Evolutionary conservation across 352 stramenopile species (phyloP), one percentile per base, ranked within the genome.

Genomic region (Pythium apleroticum): DNA sequence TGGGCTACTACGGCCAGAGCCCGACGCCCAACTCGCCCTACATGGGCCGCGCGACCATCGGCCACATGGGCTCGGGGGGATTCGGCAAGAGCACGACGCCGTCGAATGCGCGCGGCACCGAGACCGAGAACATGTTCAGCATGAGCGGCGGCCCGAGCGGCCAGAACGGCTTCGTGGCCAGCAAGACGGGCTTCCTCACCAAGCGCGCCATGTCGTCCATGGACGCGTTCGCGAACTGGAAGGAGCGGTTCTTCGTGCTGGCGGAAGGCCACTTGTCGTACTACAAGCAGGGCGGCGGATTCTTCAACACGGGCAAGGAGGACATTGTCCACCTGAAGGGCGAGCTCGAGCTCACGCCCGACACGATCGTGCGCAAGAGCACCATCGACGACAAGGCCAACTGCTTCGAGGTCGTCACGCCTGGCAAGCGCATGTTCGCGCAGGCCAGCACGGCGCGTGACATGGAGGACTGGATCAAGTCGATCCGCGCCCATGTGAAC

Each of bases 381-480:
- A 81, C 68, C n/a, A 93, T 95, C 58, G 86, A 95, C 49, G 86
- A 93, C 69, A 93, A 93, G 45, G 81, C 81, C 55, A 95, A 95
- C 65, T 93, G 84, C 68, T 95, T 95, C 58, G 86, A 95, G 33
- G 81, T 95, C 25, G 77, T 90, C 33, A 93, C 86, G 12, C 78
- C 83, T 5, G 75, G 69, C 33, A 95, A 95, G 74, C 89, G 89
- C 61, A 93, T 95, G 85, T 95, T 93, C 68, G 88, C 83, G 52
- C 86, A 95, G 58, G 86, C 86, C 39, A 84, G 73, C 49, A 93
- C 86, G 17, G 85, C 85, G 10, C 76, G 85, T 25, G 86, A 95
- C 59, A 90, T 89, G 78, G 86, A 95, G 62, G 86, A 95, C 61
- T 95, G 86, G 86, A 83, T 95, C 72, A 92, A 93, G 74, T 88